Conservation (phyloP, 768 basidiomycete genomes). For the Collybia sp. region DNA sequence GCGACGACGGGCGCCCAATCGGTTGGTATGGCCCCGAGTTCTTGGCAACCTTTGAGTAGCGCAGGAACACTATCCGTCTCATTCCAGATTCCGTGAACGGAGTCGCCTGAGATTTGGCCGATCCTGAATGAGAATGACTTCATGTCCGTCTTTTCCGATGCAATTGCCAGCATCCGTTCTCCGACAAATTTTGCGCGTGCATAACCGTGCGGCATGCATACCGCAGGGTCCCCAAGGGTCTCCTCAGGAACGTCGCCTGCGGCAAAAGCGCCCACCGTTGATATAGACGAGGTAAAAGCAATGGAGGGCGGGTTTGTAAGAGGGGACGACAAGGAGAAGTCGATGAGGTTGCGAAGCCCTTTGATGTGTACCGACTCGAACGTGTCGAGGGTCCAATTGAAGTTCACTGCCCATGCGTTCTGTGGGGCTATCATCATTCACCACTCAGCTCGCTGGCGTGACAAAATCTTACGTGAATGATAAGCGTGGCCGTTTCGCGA, state of each 20-base stretch:
- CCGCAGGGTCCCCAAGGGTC: constrained; percentile 11
- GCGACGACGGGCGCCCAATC: background rate
- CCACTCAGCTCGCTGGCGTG: too few relatives aligned
- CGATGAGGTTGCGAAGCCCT: too few relatives aligned
- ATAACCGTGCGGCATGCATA: constrained; percentile 21
- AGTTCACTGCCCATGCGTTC: too few relatives aligned
- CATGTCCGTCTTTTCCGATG: constrained; percentile 10
- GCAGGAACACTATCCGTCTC: constrained; percentile 22
- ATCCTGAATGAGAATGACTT: constrained; percentile 15
- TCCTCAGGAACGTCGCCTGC: constrained; percentile 3
- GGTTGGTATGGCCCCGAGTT: background rate
- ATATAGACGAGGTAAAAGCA: too few relatives aligned
- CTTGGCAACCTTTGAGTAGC: constrained; percentile 17
- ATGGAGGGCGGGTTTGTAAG: too few relatives aligned
- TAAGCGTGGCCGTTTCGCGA: too few relatives aligned
- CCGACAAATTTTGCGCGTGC: constrained; percentile 1
- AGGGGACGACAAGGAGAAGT: too few relatives aligned
- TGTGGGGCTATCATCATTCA: too few relatives aligned
- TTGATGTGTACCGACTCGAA: too few relatives aligned
- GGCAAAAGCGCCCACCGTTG: background rate
- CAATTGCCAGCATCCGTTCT: constrained; percentile 1
- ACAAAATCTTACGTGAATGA: too few relatives aligned
- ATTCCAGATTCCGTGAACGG: constrained; percentile 19
- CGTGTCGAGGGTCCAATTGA: too few relatives aligned
- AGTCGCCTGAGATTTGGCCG: constrained; percentile 22